A percentile compares a stretch with the other conserved stretches of the same genome.
Evolutionary conservation across 1,139 yeast species (phyloP).

Genomic region (Hyphopichia wangnamkhiaoensis): DNA sequence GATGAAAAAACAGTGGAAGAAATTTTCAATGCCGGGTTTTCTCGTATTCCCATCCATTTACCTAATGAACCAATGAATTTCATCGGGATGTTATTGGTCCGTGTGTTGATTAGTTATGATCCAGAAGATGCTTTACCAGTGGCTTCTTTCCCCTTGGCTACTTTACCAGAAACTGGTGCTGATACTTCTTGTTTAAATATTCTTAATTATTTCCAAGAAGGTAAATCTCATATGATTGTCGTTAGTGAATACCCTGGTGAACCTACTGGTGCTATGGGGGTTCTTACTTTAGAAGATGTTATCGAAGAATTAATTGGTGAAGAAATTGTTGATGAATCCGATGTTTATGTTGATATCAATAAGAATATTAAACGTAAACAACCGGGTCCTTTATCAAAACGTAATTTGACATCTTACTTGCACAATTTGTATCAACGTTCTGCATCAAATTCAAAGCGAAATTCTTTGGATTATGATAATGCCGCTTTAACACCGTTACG

Average conservation of each 20-base stretch:
- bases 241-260: conserved; percentile 88
- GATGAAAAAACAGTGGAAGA: conserved; percentile 87
- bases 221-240: conserved; percentile 95
- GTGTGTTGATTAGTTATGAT: conserved; percentile 91
- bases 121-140: conserved; percentile 96
- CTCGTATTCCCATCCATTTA: conserved; percentile 91
- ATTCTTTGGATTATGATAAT: conserved; percentile 30
- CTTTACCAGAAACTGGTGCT: conserved; percentile 90
- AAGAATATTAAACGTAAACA: conserved; percentile 78
- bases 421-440: conserved; percentile 54
- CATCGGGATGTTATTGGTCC: conserved; percentile 91
- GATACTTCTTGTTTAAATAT: conserved; percentile 93
- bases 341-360: conserved; percentile 88
- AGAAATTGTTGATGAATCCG: conserved; percentile 97
- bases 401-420: conserved; percentile 68
- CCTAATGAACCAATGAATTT: conserved; percentile 90
- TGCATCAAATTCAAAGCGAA: conserved; percentile 36
- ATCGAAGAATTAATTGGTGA: conserved; percentile 97
- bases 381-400: conserved; percentile 82
- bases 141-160: conserved; percentile 91
- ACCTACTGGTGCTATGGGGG: conserved; percentile 86
- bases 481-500: conserved; percentile 1
- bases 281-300: conserved; percentile 91
- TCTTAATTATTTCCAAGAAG: conserved; percentile 94
- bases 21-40: conserved; percentile 91